These are phyloP conservation scores for Pseudotsuga menziesii DNA, from an alignment of 75 land plant species.

Conservation along the genomic window DNA sequence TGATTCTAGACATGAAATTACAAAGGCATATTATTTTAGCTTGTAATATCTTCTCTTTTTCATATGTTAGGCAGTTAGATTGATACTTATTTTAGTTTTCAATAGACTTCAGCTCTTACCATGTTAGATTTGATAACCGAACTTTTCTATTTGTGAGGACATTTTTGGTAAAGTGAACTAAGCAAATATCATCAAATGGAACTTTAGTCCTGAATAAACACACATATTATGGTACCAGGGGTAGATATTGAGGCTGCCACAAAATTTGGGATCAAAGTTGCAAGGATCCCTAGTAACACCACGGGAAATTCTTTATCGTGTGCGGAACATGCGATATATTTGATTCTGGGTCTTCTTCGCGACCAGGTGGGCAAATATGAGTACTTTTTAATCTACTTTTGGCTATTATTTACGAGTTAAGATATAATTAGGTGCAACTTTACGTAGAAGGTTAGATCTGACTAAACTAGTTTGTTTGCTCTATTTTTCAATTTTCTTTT, in stretches of 20 bases:
- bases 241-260: slow-evolving; percentile 92
- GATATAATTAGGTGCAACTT: not conserved
- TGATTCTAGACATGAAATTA: not conserved
- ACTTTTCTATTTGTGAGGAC: not conserved
- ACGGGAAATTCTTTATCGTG: slow-evolving; percentile 92
- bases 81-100: not conserved
- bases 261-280: slow-evolving; percentile 80
- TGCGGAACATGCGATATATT: slow-evolving; percentile 89
- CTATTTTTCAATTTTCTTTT: not conserved
- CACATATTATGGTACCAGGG: slow-evolving; percentile 34
- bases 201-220: not conserved
- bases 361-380: slow-evolving; percentile 58
- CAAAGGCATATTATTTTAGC: not conserved
- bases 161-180: not conserved
- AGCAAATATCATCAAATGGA: not conserved
- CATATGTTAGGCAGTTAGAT: not conserved
- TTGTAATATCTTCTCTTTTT: not conserved
- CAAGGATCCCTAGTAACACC: slow-evolving; percentile 68
- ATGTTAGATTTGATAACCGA: not conserved
- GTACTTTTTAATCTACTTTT: not conserved
- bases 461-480: not conserved
- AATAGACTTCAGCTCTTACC: not conserved
- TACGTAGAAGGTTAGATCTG: not conserved
- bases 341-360: slow-evolving; percentile 80
- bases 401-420: not conserved